phyloP scores from a whole-genome alignment of 2,329 filamentous ascomycete genomes.

The Talaromyces pinophilus region DNA sequence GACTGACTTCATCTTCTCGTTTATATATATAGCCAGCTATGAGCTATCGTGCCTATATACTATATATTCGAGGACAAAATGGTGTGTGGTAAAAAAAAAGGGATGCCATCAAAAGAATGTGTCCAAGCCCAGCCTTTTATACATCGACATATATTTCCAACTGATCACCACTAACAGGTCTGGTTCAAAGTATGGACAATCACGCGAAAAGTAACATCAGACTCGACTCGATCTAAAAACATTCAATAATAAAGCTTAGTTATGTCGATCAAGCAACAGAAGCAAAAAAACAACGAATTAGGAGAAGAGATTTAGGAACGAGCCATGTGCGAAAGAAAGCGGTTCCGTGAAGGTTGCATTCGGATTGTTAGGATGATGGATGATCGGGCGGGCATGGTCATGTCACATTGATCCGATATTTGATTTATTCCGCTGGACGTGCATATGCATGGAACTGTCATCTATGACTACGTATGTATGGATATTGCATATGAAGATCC shows the following conservation, averaged over 20 bases:
- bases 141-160: background rate
- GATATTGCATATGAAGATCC: background rate
- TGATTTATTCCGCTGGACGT: background rate
- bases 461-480: too few relatives aligned
- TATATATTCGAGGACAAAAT: background rate
- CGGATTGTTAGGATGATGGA: background rate
- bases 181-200: background rate
- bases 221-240: background rate
- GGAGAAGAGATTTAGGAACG: background rate
- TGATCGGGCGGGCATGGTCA: background rate
- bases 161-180: background rate
- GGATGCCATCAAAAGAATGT: background rate
- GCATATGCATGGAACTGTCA: background rate
- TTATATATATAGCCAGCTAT: background rate
- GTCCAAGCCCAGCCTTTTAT: background rate
- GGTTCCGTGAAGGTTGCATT: background rate
- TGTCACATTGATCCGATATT: background rate
- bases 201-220: slow-evolving; percentile 4
- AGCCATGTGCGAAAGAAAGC: background rate
- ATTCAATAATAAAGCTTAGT: background rate
- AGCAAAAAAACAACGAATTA: background rate
- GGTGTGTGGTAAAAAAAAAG: background rate
- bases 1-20: slow-evolving; percentile 15
- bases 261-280: background rate
- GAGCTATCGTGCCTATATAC: background rate